Evolutionary conservation across 2,329 filamentous ascomycete species (phyloP).

Genomic region (Orbilia ellipsospora): DNA sequence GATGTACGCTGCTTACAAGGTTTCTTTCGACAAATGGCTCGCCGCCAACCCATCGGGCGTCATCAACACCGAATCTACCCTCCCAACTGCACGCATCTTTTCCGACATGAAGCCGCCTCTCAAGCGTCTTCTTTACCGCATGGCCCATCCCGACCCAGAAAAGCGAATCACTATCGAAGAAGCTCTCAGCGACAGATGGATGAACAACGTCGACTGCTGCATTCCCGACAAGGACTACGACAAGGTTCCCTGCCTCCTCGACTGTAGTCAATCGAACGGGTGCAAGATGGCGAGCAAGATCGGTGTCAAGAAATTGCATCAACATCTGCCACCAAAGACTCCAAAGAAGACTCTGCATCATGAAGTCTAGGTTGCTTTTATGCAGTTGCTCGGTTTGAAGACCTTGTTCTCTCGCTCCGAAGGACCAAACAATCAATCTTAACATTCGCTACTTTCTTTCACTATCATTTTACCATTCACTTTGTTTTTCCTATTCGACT

Average conservation of each 20-base stretch:
- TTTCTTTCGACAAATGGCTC: slow-evolving; percentile 57
- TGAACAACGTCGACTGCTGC: slow-evolving; percentile 82
- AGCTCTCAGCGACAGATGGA: slow-evolving; percentile 76
- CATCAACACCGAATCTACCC: slow-evolving; percentile 69
- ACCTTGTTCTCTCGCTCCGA: slow-evolving; percentile 18
- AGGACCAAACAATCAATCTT: background rate
- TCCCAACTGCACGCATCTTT: slow-evolving; percentile 73
- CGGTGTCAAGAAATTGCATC: slow-evolving; percentile 58
- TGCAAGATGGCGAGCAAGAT: slow-evolving; percentile 58
- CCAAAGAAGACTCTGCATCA: slow-evolving; percentile 55
- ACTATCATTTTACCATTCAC: slow-evolving; percentile 18
- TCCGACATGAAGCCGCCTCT: slow-evolving; percentile 74
- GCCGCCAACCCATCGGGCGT: slow-evolving; percentile 62
- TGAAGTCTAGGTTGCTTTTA: slow-evolving; percentile 54
- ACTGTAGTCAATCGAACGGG: slow-evolving; percentile 57
- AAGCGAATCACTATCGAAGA: slow-evolving; percentile 77
- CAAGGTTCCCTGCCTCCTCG: slow-evolving; percentile 58
- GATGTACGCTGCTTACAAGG: slow-evolving; percentile 68
- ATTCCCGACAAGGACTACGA: slow-evolving; percentile 77
- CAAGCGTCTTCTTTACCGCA: slow-evolving; percentile 77
- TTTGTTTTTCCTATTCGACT: slow-evolving; percentile 13
- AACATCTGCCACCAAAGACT: slow-evolving; percentile 57
- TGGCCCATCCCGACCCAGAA: slow-evolving; percentile 82
- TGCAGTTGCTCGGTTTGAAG: slow-evolving; percentile 50
- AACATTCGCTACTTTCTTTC: slow-evolving; percentile 35